Evolutionary conservation across 1,284 basidiomycete genomes (phyloP), one percentile per base, ranked within the genome.

Genomic region (Trametes polyzona): DNA sequence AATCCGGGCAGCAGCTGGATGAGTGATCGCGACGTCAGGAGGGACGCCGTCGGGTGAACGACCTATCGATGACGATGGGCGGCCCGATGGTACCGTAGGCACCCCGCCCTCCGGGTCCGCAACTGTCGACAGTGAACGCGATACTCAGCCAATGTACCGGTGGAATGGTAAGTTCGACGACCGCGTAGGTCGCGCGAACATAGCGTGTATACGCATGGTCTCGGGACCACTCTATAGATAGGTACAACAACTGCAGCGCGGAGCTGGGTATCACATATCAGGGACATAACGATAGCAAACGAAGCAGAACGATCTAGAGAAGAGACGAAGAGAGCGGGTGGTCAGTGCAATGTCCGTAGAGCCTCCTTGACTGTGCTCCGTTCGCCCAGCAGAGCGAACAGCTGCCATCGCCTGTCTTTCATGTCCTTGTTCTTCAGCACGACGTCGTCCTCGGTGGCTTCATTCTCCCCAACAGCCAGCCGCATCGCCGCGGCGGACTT

Each of bases 401-500:
- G 79, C 67, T 92, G 89, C 87, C 87, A 90, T 40, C 84, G 74
- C 58, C 83, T 82, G 70, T 91, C 87, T 51, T 80, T 75, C 19
- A 83, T 81, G 61, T 90, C 86, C 26, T 84, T 75, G 60, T 88
- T 83, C 66, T 86, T 86, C 41, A 87, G 73, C 9, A 84, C 66
- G 1, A 78, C 70, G 14, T 84, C 73, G 48, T 87, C 79, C 29
- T 85, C 84, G 49, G 68, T 76, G 62, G 62, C 77, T 68, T 85
- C 84, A 36, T 78, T 77, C 26, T 86, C 84, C 17, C 85, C 84
- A 17, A 84, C 71, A 1, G 84, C 80, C 32, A 90, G 77, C 14
- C 83, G 83, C 79, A 85, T 84, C 8, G 88, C 90, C 14, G 87
- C 83, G 5, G 90, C 90, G 21, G 87, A 89, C 56, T 80, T 81